These are phyloP conservation scores for Candida tetrigidarum DNA, from an alignment of 1,139 yeast genomes.

Conservation along the genomic window DNA sequence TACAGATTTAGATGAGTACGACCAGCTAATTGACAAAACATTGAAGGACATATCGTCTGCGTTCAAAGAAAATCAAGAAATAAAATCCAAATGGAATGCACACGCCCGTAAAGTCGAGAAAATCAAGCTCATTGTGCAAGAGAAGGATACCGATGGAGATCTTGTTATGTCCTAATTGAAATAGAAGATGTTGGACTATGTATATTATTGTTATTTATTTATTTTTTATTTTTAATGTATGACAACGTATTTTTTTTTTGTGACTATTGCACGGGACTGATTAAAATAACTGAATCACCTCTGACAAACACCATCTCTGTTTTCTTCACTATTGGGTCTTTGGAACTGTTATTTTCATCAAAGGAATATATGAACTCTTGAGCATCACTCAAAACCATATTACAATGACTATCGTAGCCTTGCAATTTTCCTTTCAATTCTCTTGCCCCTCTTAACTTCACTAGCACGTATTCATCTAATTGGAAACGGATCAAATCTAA, in stretches of 20 bases:
- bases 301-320: slow-evolving; percentile 94
- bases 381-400: slow-evolving; percentile 94
- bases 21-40: slow-evolving; percentile 31
- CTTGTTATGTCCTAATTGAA: slow-evolving; percentile 20
- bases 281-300: slow-evolving; percentile 91
- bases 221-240: slow-evolving; percentile 7
- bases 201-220: too few relatives aligned
- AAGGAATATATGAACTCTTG: slow-evolving; percentile 74
- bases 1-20: slow-evolving; percentile 35
- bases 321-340: slow-evolving; percentile 53
- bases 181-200: background rate
- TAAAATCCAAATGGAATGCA: slow-evolving; percentile 39
- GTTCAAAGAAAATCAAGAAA: slow-evolving; percentile 32
- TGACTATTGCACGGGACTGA: slow-evolving; percentile 49
- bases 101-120: slow-evolving; percentile 38
- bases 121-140: slow-evolving; percentile 26
- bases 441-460: slow-evolving; percentile 95
- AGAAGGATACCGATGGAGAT: slow-evolving; percentile 15
- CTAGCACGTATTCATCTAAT: slow-evolving; percentile 84
- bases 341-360: slow-evolving; percentile 38
- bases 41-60: slow-evolving; percentile 30
- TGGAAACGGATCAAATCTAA: slow-evolving; percentile 86
- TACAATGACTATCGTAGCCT: slow-evolving; percentile 96
- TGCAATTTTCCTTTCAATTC: slow-evolving; percentile 90
- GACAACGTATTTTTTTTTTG: slow-evolving; percentile 1